Evolutionary conservation across 192 early-diverging fungal species (phyloP), one percentile per base, ranked within the genome.

Genomic region (Chytriomyces sp.): DNA sequence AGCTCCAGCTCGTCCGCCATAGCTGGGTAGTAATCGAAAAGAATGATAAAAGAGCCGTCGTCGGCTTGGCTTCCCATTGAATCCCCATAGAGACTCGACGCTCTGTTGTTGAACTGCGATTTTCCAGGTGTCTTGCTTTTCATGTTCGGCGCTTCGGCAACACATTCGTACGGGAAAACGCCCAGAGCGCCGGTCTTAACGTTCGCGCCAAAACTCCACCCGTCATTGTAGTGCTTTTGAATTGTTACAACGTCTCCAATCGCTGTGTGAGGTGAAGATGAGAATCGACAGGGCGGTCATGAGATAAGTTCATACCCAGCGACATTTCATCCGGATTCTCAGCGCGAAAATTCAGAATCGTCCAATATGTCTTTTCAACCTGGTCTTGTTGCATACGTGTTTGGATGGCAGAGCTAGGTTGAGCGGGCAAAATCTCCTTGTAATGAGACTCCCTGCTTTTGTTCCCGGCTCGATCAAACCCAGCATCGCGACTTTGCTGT

Each of bases 301-400:
- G 22, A 55, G 38, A 19, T 44, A 10, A 55, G 33, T 17, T 34
- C 66, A 30, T 34, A 68, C 66, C 22, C 30, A 68, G 33, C 0
- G 44, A 36, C 44, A 68, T 54, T 36, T 68, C 66, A 55, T 68
- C 66, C 19, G 12, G 49, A 6, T 68, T 53, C 7, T 39, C 12
- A 68, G 66, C 66, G 22, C 36, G 53, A 53, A 68, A 68, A 28
- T 68, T 68, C 41, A 68, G 25, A 25, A 68, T 55, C 7, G 34
- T 53, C 31, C 31, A 55, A 34, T 55, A 68, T 22, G 33, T 68
- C 28, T 68, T 68, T n/a, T n/a, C n/a, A n/a, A n/a, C n/a, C n/a
- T n/a, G n/a, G n/a, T n/a, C n/a, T n/a, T n/a, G n/a, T n/a, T n/a
- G n/a, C n/a, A n/a, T n/a, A n/a, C n/a, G n/a, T n/a, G n/a, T n/a